A percentile compares a stretch with the other conserved stretches of the same genome.
Evolutionary conservation across 176 grass and related monocot genomes (phyloP).

Genomic region (Triticum dicoccoides): DNA sequence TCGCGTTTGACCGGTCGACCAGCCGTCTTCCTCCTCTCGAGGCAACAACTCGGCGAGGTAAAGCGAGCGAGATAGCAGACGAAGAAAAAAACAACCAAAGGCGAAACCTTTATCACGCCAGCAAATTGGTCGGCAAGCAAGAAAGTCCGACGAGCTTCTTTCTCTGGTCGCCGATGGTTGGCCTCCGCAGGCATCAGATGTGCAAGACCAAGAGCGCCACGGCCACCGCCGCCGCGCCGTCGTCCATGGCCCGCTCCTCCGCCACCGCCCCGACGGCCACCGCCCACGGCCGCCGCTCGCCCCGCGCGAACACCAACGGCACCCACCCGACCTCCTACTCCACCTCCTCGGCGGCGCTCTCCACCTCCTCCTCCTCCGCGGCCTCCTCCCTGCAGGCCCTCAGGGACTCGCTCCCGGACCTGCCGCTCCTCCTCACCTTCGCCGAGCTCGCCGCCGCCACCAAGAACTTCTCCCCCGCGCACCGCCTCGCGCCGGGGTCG

Average conservation of each 20-base stretch:
- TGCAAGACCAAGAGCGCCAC: conserved; percentile 65
- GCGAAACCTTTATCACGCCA: neutral
- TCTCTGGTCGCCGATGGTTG: neutral
- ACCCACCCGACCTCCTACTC: conserved; percentile 10
- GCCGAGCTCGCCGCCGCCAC: conserved; percentile 63
- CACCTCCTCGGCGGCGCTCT: conserved; percentile 16
- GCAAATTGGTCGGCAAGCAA: neutral
- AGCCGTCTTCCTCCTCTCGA: neutral
- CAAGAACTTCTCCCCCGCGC: conserved; percentile 54
- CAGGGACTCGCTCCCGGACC: conserved; percentile 57
- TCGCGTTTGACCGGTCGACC: neutral
- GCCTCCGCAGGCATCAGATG: conserved; percentile 35
- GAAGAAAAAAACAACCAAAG: neutral
- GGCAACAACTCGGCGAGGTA: neutral
- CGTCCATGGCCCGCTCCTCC: neutral
- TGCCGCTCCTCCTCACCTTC: conserved; percentile 64
- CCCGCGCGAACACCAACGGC: neutral
- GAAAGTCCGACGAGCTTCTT: neutral
- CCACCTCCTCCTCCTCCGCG: conserved; percentile 49
- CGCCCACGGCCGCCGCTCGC: neutral
- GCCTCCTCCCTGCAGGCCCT: conserved; percentile 45
- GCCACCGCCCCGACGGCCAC: neutral
- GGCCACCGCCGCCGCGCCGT: conserved; percentile 24
- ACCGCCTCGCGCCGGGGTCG: conserved; percentile 35
- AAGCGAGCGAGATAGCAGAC: neutral